Conservation (phyloP, 1,284 basidiomycete species). For the Cutaneotrichosporon sp. region DNA sequence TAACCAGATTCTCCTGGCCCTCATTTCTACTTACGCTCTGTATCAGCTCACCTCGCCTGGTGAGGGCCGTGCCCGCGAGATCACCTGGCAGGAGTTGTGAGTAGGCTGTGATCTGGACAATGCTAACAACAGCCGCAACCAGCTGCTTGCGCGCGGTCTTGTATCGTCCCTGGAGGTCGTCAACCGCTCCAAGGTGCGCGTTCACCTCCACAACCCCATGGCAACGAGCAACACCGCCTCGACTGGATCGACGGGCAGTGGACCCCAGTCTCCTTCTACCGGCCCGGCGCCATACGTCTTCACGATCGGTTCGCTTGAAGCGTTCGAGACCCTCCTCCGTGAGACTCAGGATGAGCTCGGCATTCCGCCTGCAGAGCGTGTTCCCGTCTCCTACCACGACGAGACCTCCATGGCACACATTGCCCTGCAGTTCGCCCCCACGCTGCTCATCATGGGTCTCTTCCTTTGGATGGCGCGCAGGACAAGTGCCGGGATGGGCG, state of each 20-base stretch:
- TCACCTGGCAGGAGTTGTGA: constrained; percentile 95
- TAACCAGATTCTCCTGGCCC: constrained; percentile 43
- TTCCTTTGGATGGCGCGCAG: constrained; percentile 85
- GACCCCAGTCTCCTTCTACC: constrained; percentile 39
- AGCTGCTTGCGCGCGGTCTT: constrained; percentile 90
- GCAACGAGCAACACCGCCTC: constrained; percentile 10
- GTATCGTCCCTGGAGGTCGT: constrained; percentile 93
- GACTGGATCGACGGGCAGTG: constrained; percentile 16
- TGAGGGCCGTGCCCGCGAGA: constrained; percentile 61
- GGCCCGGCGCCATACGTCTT: constrained; percentile 67
- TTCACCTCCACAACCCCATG: constrained; percentile 47
- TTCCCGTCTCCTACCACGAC: constrained; percentile 95
- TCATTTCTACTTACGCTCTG: constrained; percentile 26
- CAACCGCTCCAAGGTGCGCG: constrained; percentile 74
- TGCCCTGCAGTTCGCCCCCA: constrained; percentile 88
- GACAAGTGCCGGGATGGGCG: constrained; percentile 57
- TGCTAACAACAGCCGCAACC: constrained; percentile 59
- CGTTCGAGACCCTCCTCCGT: constrained; percentile 90
- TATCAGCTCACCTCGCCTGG: constrained; percentile 32
- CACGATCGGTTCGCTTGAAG: constrained; percentile 95
- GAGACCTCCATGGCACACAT: constrained; percentile 82
- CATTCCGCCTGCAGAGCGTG: constrained; percentile 85
- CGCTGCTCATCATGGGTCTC: constrained; percentile 82
- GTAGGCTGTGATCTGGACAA: constrained; percentile 12
- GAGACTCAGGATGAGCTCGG: constrained; percentile 88